A percentile compares a stretch with the other conserved stretches of the same genome.
Evolutionary conservation across 441 rosid genomes (phyloP).

Genomic region (California macrophylla): DNA sequence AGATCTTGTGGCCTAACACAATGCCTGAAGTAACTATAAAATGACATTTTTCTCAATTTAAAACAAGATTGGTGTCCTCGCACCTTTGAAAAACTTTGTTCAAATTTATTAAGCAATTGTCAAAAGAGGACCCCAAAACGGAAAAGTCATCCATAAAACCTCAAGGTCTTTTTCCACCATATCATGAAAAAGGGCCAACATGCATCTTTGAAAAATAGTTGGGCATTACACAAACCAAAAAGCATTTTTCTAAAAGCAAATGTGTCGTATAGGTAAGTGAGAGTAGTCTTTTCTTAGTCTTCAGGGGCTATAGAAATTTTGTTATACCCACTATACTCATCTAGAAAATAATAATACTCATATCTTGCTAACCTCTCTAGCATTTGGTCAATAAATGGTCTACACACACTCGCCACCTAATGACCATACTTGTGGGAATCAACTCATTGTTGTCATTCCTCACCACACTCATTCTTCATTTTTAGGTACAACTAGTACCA

Average conservation of each 20-base stretch:
- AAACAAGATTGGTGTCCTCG: not conserved
- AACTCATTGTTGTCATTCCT: no score
- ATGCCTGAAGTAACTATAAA: slow-evolving; percentile 4
- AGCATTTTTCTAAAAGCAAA: not conserved
- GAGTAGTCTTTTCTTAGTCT: not conserved
- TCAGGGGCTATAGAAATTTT: not conserved
- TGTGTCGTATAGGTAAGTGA: not conserved
- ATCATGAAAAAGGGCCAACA: not conserved
- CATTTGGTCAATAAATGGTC: no score
- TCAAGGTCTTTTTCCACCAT: not conserved
- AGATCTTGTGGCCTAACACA: not conserved
- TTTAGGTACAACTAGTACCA: no score
- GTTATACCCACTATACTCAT: not conserved
- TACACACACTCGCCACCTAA: no score
- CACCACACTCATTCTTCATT: no score
- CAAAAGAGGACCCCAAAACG: not conserved
- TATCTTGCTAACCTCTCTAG: no score
- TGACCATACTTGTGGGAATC: no score
- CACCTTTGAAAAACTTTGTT: not conserved
- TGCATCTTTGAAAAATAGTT: not conserved
- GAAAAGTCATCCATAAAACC: not conserved
- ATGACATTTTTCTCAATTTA: slow-evolving; percentile 1
- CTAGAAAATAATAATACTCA: not conserved
- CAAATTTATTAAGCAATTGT: not conserved
- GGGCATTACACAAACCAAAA: not conserved